These are phyloP conservation scores for Stentor coeruleus DNA, from an alignment of 73 alveolate genomes.

Conservation along the genomic window DNA sequence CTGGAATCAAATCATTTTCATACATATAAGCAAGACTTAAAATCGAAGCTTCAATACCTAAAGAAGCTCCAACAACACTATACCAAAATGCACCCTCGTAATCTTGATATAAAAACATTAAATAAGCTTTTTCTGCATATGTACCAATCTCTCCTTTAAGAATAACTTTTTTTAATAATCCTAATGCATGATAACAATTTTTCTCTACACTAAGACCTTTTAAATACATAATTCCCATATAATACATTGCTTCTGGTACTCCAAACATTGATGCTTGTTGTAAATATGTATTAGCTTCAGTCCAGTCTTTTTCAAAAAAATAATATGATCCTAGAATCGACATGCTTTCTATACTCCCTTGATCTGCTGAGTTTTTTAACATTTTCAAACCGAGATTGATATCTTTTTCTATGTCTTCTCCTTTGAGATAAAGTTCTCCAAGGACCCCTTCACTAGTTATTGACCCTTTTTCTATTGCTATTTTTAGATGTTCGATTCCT, in stretches of 20 bases:
- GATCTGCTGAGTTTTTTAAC: neutral
- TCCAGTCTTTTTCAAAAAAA: neutral
- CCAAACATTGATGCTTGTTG: neutral
- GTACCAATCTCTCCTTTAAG: neutral
- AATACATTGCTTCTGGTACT: neutral
- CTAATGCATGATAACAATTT: neutral
- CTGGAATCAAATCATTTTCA: neutral
- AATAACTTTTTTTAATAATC: too few relatives aligned
- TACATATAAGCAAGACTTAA: neutral
- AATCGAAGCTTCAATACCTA: neutral
- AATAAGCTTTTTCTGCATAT: conserved; percentile 3
- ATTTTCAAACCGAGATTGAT: neutral
- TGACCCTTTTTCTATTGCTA: neutral
- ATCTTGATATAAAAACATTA: neutral
- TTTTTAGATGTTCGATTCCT: neutral
- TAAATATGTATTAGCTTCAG: neutral
- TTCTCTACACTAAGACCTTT: neutral
- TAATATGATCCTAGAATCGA: neutral
- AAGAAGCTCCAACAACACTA: neutral
- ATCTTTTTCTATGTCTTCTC: neutral
- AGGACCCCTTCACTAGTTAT: neutral
- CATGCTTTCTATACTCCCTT: neutral
- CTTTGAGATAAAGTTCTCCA: neutral
- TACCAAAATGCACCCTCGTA: conserved; percentile 12
- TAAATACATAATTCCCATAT: too few relatives aligned